Percentiles rank a stretch among this genome's conserved stretches.
phyloP scores from a whole-genome alignment of 331 rosid genomes.

The Erythrophleum ivorense region DNA sequence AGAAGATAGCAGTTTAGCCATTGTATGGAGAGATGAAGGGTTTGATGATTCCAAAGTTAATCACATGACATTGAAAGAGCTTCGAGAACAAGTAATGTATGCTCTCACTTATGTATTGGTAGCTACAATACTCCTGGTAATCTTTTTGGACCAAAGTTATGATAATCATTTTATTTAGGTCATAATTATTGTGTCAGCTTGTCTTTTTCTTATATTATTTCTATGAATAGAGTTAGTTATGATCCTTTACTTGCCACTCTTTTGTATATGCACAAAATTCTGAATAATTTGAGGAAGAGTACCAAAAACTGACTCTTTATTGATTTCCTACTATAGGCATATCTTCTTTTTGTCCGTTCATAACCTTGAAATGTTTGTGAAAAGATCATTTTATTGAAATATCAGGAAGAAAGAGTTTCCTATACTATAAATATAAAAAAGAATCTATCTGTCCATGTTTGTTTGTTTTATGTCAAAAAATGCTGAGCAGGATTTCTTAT shows the following conservation, averaged over 20 bases:
- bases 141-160: neutral
- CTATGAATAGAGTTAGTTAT: neutral
- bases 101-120: conserved; percentile 38
- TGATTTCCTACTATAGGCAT: neutral
- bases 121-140: neutral
- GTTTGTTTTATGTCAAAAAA: neutral
- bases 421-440: neutral
- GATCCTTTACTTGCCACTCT: neutral
- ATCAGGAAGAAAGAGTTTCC: neutral
- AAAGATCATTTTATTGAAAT: neutral
- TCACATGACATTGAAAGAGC: conserved; percentile 65
- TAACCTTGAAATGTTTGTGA: neutral
- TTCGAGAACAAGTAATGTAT: conserved; percentile 77
- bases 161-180: neutral
- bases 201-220: neutral
- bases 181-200: no score
- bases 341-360: neutral
- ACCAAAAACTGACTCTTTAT: neutral
- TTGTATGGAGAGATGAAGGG: conserved; percentile 85
- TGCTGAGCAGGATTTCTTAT: neutral
- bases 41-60: conserved; percentile 59
- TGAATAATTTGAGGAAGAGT: neutral
- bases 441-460: neutral
- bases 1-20: conserved; percentile 64
- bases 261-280: neutral